Evolutionary conservation across 2,329 filamentous ascomycete genomes (phyloP).

Genomic region (Didymella glomerata): DNA sequence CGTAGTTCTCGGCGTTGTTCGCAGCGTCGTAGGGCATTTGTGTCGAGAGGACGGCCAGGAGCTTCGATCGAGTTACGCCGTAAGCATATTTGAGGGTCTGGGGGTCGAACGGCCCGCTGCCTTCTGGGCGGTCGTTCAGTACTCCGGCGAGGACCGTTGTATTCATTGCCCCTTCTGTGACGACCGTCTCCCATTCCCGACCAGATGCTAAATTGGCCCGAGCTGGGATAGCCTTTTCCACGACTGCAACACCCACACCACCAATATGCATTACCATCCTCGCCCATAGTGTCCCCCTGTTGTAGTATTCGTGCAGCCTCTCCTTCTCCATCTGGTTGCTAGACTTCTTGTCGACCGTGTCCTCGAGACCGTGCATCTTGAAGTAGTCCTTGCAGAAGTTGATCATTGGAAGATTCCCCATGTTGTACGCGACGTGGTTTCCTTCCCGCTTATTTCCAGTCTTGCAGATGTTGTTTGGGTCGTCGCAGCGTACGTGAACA

Average conservation of each 20-base stretch:
- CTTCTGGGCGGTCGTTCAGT: constrained; percentile 36
- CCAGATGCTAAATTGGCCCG: constrained; percentile 28
- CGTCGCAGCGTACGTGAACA: constrained; percentile 48
- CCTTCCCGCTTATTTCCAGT: constrained; percentile 41
- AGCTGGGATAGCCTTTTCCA: constrained; percentile 29
- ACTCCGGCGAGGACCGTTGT: constrained; percentile 47
- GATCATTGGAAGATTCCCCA: constrained; percentile 48
- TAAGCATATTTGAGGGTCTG: constrained; percentile 45
- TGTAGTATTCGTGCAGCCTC: constrained; percentile 44
- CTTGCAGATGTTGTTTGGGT: constrained; percentile 41
- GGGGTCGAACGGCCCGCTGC: constrained; percentile 27
- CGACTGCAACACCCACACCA: constrained; percentile 40
- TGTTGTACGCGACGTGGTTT: constrained; percentile 45
- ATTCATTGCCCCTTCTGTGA: constrained; percentile 40
- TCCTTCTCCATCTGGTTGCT: constrained; percentile 35
- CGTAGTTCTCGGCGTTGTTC: constrained; percentile 49
- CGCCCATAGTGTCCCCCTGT: constrained; percentile 46
- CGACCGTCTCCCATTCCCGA: constrained; percentile 32
- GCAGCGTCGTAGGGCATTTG: constrained; percentile 45
- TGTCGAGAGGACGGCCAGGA: constrained; percentile 41
- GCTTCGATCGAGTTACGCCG: constrained; percentile 44
- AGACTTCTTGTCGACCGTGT: constrained; percentile 35
- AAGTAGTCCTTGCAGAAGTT: constrained; percentile 48
- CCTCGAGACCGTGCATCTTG: constrained; percentile 34
- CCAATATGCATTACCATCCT: constrained; percentile 48